phyloP scores from a whole-genome alignment of 805 yeast genomes.

The Candida nemodendra region DNA sequence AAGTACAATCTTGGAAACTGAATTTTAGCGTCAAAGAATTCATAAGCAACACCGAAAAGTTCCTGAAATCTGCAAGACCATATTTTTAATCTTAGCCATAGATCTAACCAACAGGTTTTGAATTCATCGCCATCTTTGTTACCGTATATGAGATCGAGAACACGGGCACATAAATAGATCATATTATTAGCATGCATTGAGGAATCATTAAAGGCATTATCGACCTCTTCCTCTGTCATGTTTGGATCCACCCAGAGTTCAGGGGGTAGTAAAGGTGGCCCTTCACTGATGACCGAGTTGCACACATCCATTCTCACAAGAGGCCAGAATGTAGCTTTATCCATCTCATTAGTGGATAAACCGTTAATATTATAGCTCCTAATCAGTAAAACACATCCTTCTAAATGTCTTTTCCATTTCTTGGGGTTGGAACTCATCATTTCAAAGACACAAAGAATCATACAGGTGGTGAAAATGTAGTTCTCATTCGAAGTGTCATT shows the following conservation, averaged over 20 bases:
- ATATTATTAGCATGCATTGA: conserved; percentile 40
- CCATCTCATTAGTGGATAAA: conserved; percentile 29
- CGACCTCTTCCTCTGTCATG: conserved; percentile 22
- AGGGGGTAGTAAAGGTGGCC: conserved; percentile 35
- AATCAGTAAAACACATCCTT: conserved; percentile 40
- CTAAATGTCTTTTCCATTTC: conserved; percentile 41
- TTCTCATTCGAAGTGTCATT: conserved; percentile 16
- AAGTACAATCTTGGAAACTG: conserved; percentile 40
- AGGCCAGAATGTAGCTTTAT: conserved; percentile 41
- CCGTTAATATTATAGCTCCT: conserved; percentile 38
- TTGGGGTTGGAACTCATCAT: conserved; percentile 43
- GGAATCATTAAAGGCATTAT: conserved; percentile 22
- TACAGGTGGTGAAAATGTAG: conserved; percentile 37
- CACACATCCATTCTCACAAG: conserved; percentile 43
- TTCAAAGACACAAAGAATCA: conserved; percentile 41
- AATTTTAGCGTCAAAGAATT: conserved; percentile 26
- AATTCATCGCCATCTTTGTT: conserved; percentile 29
- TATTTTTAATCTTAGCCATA: conserved; percentile 36
- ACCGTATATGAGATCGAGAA: conserved; percentile 33
- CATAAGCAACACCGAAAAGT: conserved; percentile 33
- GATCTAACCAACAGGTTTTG: conserved; percentile 34
- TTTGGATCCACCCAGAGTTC: conserved; percentile 36
- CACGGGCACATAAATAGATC: conserved; percentile 37
- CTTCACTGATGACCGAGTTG: conserved; percentile 39
- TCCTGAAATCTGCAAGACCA: conserved; percentile 34